A percentile compares a stretch with the other conserved stretches of the same genome.
These are phyloP conservation scores for Exophiala bonariae DNA, from an alignment of 2,329 filamentous ascomycete species.

Conservation along the genomic window DNA sequence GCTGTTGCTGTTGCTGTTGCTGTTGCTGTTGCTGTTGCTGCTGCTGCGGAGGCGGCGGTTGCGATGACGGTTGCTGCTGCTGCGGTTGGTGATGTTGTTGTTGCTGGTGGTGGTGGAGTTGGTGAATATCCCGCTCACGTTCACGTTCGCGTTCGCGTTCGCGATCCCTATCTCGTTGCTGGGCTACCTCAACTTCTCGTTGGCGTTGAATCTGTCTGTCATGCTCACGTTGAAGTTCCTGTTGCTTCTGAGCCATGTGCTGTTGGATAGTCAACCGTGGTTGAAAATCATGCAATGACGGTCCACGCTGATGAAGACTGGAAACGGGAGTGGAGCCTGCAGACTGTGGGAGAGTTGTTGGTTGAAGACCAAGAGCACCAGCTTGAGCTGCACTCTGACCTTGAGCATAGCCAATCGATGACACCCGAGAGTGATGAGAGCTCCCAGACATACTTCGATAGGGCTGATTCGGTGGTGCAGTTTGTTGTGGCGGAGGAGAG, in stretches of 20 bases:
- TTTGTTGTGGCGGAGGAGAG: slow-evolving; percentile 25
- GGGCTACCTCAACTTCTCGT: slow-evolving; percentile 16
- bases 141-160: slow-evolving; percentile 14
- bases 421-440: slow-evolving; percentile 22
- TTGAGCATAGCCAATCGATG: slow-evolving; percentile 20
- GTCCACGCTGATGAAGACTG: slow-evolving; percentile 24
- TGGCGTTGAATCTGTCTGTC: slow-evolving; percentile 20
- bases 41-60: slow-evolving; percentile 9
- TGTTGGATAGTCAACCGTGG: slow-evolving; percentile 26
- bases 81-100: slow-evolving; percentile 4
- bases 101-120: slow-evolving; percentile 11
- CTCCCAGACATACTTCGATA: slow-evolving; percentile 18
- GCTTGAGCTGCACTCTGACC: slow-evolving; percentile 10
- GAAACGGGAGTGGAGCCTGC: slow-evolving; percentile 26
- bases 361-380: slow-evolving; percentile 10
- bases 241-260: slow-evolving; percentile 26
- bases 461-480: slow-evolving; percentile 9
- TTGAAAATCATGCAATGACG: slow-evolving; percentile 17
- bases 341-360: slow-evolving; percentile 22
- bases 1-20: slow-evolving; percentile 21
- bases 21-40: slow-evolving; percentile 20
- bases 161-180: slow-evolving; percentile 6
- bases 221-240: slow-evolving; percentile 24
- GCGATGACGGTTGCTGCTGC: slow-evolving; percentile 15
- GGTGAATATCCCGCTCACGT: slow-evolving; percentile 27